Percentiles rank a stretch among this genome's conserved stretches.
These are phyloP conservation scores for Colletotrichum costaricense DNA, from an alignment of 2,329 filamentous ascomycete genomes.

Conservation along the genomic window DNA sequence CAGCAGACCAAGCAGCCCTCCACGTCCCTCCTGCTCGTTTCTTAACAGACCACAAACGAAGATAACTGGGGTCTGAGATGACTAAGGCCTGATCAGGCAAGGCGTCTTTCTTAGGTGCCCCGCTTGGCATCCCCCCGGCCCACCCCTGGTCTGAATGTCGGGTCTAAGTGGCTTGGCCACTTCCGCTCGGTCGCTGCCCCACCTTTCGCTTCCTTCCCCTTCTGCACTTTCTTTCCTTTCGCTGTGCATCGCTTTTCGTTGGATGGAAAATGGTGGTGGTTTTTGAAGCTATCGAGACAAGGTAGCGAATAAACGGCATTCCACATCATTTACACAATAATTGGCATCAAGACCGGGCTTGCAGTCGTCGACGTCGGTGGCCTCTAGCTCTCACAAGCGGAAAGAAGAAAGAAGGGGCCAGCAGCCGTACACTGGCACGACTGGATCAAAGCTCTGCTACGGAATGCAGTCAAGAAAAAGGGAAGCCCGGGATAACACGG, in stretches of 20 bases:
- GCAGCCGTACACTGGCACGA: neutral
- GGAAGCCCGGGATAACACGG: conserved; percentile 12
- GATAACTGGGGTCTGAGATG: neutral
- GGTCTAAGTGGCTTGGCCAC: conserved; percentile 7
- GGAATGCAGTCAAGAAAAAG: neutral
- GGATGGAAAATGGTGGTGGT: neutral
- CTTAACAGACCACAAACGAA: neutral
- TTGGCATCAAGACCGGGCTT: neutral
- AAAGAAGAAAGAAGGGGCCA: too few species aligned
- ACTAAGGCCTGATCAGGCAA: neutral
- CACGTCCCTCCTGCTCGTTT: conserved; percentile 3
- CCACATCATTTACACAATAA: neutral
- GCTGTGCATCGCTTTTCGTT: neutral
- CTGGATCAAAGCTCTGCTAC: neutral
- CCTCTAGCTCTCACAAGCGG: neutral
- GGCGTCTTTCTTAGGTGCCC: neutral
- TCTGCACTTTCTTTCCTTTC: neutral
- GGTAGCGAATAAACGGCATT: neutral
- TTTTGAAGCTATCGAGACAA: neutral
- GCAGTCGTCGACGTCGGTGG: neutral
- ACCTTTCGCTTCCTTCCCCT: neutral
- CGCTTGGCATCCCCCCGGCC: neutral
- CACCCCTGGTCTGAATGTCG: neutral
- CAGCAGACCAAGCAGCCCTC: neutral
- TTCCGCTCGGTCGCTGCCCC: neutral